These are phyloP conservation scores for Clohesyomyces aquaticus DNA, from an alignment of 495 filamentous ascomycete species.

Conservation along the genomic window DNA sequence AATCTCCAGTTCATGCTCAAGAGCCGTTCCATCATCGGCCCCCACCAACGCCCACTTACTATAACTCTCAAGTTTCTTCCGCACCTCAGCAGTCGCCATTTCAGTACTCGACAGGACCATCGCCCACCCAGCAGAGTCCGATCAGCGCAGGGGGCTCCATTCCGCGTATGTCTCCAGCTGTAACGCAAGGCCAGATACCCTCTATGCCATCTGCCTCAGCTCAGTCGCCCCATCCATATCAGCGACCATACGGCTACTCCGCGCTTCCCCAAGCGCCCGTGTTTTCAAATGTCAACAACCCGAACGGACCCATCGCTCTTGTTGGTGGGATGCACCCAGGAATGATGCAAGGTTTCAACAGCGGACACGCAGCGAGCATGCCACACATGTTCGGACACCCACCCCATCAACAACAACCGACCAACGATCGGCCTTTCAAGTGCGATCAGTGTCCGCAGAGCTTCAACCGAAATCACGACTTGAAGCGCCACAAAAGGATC, in stretches of 20 bases:
- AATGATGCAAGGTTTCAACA: slow-evolving; percentile 59
- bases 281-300: slow-evolving; percentile 75
- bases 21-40: slow-evolving; percentile 65
- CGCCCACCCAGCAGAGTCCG: slow-evolving; percentile 63
- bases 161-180: slow-evolving; percentile 60
- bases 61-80: slow-evolving; percentile 63
- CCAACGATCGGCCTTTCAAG: slow-evolving; percentile 87
- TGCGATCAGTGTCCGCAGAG: slow-evolving; percentile 90
- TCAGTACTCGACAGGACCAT: slow-evolving; percentile 60
- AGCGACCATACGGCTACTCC: slow-evolving; percentile 43
- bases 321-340: slow-evolving; percentile 64
- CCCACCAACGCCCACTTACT: slow-evolving; percentile 63
- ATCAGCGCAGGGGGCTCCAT: slow-evolving; percentile 59
- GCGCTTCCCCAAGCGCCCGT: slow-evolving; percentile 67
- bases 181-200: slow-evolving; percentile 54
- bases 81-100: slow-evolving; percentile 65
- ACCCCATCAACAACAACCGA: slow-evolving; percentile 52
- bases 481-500: slow-evolving; percentile 94
- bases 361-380: slow-evolving; percentile 60
- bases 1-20: slow-evolving; percentile 62
- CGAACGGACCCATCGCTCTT: slow-evolving; percentile 68
- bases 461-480: slow-evolving; percentile 96
- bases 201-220: slow-evolving; percentile 31
- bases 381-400: slow-evolving; percentile 59
- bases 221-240: slow-evolving; percentile 51